Percentiles rank a stretch among this genome's conserved stretches.
Evolutionary conservation across 768 basidiomycete genomes (phyloP).

Genomic region (Calvatia gigantea): DNA sequence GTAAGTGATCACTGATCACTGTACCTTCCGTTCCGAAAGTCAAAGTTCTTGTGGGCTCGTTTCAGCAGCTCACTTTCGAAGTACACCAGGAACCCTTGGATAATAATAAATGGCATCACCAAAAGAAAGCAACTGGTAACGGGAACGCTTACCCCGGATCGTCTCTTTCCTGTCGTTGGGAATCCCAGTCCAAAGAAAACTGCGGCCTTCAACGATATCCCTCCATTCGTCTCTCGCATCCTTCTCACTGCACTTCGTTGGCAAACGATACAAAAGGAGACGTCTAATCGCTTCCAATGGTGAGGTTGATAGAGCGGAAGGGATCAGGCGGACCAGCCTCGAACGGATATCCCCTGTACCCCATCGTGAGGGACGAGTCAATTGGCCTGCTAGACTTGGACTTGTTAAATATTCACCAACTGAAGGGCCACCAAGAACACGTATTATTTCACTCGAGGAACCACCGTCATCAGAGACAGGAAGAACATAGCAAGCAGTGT

Average conservation of each 20-base stretch:
- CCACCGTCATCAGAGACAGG: conserved; percentile 97
- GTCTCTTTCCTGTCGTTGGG: conserved; percentile 89
- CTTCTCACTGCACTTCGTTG: conserved; percentile 60
- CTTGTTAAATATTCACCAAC: conserved; percentile 47
- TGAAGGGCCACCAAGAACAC: conserved; percentile 84
- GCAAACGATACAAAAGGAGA: conserved; percentile 78
- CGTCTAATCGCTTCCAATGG: conserved; percentile 70
- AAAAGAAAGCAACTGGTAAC: background rate
- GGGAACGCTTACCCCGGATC: conserved; percentile 65
- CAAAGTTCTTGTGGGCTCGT: conserved; percentile 91
- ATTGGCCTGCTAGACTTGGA: background rate
- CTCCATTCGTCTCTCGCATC: conserved; percentile 90
- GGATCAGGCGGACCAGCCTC: conserved; percentile 84
- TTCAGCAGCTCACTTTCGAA: conserved; percentile 87
- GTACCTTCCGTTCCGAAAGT: conserved; percentile 86
- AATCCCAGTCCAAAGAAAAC: conserved; percentile 78
- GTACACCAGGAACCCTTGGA: conserved; percentile 82
- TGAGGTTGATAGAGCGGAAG: conserved; percentile 51
- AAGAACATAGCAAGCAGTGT: conserved; percentile 78
- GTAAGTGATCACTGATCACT: conserved; percentile 2
- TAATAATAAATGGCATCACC: background rate
- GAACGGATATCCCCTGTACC: conserved; percentile 81
- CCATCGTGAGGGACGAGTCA: background rate
- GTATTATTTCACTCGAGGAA: conserved; percentile 91
- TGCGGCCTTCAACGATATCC: conserved; percentile 86